Evolutionary conservation across 371 early-diverging fungal species (phyloP).

Genomic region (Lichtheimia ramosa): DNA sequence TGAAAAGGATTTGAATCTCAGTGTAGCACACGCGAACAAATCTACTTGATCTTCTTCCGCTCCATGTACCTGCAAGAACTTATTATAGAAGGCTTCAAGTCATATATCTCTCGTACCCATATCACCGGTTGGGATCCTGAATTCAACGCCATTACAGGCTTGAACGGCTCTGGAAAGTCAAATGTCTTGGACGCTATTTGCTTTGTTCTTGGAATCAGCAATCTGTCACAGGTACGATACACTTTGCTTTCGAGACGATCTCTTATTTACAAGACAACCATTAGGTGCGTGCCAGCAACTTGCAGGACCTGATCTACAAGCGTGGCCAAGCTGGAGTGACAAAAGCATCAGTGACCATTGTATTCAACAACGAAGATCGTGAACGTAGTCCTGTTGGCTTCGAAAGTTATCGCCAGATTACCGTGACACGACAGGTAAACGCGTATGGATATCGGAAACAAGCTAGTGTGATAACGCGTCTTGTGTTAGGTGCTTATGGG

Average conservation of each 20-base stretch:
- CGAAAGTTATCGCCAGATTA: conserved; percentile 83
- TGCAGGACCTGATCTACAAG: conserved; percentile 98
- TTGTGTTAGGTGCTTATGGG: conserved; percentile 76
- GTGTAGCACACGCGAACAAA: no score
- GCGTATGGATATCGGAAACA: neutral
- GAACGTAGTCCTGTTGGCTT: conserved; percentile 90
- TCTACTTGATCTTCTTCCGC: no score
- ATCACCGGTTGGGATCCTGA: conserved; percentile 95
- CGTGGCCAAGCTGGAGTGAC: conserved; percentile 96
- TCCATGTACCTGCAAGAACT: conserved; percentile 93
- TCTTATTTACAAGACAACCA: neutral
- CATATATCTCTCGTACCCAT: conserved; percentile 93
- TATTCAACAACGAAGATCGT: conserved; percentile 92
- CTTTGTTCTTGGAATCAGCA: conserved; percentile 97
- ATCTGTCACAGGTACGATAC: conserved; percentile 70
- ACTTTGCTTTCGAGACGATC: neutral
- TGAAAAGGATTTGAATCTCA: no score
- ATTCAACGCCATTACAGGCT: conserved; percentile 99
- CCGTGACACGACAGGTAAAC: conserved; percentile 92
- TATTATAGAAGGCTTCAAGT: conserved; percentile 97
- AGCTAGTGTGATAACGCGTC: neutral
- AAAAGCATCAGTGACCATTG: conserved; percentile 95
- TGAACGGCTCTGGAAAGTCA: conserved; percentile 99
- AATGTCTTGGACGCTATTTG: conserved; percentile 99
- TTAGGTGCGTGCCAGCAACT: conserved; percentile 91